Percentiles rank a stretch among this genome's conserved stretches.
Conservation (phyloP, 202 grass and related monocot genomes). For the Setaria italica region DNA sequence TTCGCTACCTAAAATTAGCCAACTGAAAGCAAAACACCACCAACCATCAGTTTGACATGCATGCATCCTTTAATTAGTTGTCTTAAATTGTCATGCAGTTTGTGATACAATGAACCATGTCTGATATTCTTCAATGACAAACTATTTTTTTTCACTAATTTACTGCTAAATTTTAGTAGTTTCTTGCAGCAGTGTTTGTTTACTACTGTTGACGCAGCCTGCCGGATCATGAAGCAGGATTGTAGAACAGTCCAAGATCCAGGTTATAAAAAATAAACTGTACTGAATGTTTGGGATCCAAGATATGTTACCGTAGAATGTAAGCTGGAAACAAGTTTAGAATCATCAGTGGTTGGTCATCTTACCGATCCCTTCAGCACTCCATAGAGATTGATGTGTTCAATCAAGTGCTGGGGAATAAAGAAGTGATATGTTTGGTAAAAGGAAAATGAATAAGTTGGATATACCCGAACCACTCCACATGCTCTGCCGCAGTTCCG, state of each 20-base stretch:
- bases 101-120: constrained; percentile 20
- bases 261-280: constrained; percentile 27
- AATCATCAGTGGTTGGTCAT: background rate
- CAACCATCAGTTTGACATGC: constrained; percentile 27
- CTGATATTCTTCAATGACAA: constrained; percentile 5
- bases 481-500: constrained; percentile 33
- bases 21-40: constrained; percentile 47
- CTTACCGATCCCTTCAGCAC: background rate
- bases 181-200: background rate
- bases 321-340: background rate
- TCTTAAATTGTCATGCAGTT: constrained; percentile 21
- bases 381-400: constrained; percentile 12
- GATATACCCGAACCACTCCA: constrained; percentile 11
- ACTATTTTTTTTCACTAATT: constrained; percentile 8
- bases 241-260: constrained; percentile 24
- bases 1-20: constrained; percentile 48
- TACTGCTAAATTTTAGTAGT: background rate
- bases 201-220: background rate
- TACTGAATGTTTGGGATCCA: constrained; percentile 16
- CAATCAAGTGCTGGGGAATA: constrained; percentile 21
- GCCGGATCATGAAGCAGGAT: background rate
- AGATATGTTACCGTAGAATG: background rate
- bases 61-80: constrained; percentile 3
- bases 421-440: background rate
- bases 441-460: background rate